Base-by-base conservation (phyloP, 228 moss, liverwort and hornwort species). In the Sphagnum magellanicum region DNA sequence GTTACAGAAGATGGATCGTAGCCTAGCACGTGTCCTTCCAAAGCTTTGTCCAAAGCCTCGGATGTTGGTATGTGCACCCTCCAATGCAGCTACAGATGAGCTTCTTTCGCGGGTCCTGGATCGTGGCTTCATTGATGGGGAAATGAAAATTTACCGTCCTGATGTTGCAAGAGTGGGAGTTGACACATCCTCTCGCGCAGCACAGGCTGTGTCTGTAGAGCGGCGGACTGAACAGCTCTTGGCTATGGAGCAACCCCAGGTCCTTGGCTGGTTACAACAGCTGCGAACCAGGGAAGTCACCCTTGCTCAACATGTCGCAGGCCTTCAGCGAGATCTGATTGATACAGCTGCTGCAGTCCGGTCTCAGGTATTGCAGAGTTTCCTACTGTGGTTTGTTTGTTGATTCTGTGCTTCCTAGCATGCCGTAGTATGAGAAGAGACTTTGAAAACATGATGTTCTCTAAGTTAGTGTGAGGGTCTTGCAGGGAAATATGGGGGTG, bases 41-140 rank as follows among this genome's bases (percentile, higher is more conserved):
- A 98, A 94, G 74, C 81, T 93, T 15, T 94, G 98, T 79, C 98
- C 98, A 4, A 98, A 98, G 74, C 98, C 98, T 51, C 94, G 98
- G 16, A 98, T 98, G 98, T 86, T 98, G 49, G 98, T 98, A 8
- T 98, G 98, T 73, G 98, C 98, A 48, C 98, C 98, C 63, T 98
- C 98, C 49, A 98, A 98, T 76, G 98, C 98, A 66, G 98, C 98
- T 55, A 98, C 98, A 16, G 98, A 98, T 76, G 98, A 98, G 65
- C 87, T 98, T 53, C 98, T 98, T 14, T 89, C 98, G n/a, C 82
- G 98, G 63, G 98, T 98, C 10, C 81, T 94, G 58, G 94, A 92
- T 74, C 85, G 94, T 73, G 98, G 98, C 16, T 98, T 98, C 48
- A 98, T 98, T 52, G 98, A 98, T 80, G 98, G 98, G 16, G 98